Percentiles rank a stretch among this genome's conserved stretches.
Evolutionary conservation across 352 stramenopile genomes (phyloP).

Genomic region (Thraustochytrium striatum): DNA sequence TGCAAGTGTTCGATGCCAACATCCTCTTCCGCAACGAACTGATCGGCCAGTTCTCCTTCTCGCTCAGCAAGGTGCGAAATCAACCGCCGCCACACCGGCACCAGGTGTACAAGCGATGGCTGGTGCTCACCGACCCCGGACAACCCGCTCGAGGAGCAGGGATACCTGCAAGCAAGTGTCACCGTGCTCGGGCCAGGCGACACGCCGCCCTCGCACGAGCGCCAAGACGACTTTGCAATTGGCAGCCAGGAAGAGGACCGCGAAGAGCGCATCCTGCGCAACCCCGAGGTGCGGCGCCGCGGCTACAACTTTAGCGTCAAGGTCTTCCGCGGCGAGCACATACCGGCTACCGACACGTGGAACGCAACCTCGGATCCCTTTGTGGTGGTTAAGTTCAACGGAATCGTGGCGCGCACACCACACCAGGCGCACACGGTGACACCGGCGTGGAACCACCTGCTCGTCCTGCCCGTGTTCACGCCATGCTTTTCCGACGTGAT

Average conservation of each 20-base stretch:
- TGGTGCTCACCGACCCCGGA: slow-evolving; percentile 75
- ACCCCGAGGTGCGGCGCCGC: slow-evolving; percentile 66
- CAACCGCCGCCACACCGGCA: slow-evolving; percentile 68
- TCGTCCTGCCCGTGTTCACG: slow-evolving; percentile 34
- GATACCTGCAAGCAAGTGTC: slow-evolving; percentile 78
- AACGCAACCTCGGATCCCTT: slow-evolving; percentile 15
- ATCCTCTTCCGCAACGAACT: slow-evolving; percentile 73
- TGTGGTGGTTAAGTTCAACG: slow-evolving; percentile 34
- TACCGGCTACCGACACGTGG: slow-evolving; percentile 68
- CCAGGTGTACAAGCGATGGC: slow-evolving; percentile 80
- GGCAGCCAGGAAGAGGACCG: slow-evolving; percentile 10
- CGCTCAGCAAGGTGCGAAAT: slow-evolving; percentile 66
- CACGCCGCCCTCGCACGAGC: slow-evolving; percentile 37
- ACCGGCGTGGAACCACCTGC: slow-evolving; percentile 37
- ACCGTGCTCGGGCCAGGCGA: slow-evolving; percentile 70
- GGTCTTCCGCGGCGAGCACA: slow-evolving; percentile 68
- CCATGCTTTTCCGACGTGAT: slow-evolving; percentile 37
- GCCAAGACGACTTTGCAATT: slow-evolving; percentile 25
- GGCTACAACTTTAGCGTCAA: slow-evolving; percentile 72
- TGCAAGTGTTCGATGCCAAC: slow-evolving; percentile 79
- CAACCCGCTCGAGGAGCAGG: slow-evolving; percentile 73
- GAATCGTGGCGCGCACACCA: slow-evolving; percentile 26
- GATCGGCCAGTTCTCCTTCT: slow-evolving; percentile 75
- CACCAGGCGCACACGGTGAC: slow-evolving; percentile 11
- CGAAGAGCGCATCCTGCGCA: slow-evolving; percentile 62